Evolutionary conservation across 2,329 filamentous ascomycete species (phyloP), one percentile per base, ranked within the genome.

Genomic region (Colletotrichum viniferum): DNA sequence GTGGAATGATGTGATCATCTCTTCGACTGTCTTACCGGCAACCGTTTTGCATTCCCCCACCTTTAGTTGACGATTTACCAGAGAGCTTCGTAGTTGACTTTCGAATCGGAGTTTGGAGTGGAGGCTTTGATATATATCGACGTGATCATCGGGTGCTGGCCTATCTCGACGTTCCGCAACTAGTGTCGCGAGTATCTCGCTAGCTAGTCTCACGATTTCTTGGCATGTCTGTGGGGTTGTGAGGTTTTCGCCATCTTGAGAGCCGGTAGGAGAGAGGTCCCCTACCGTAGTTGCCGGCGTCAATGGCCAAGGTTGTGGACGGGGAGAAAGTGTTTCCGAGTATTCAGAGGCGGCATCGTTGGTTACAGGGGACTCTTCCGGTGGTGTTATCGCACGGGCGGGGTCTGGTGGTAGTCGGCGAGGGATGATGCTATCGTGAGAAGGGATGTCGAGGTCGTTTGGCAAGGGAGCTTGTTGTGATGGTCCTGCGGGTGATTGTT

Each of bases 71-170:
- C 24, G n/a, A 32, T 74, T 76, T 2, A 76, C 43, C 5, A 76
- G 28, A 28, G 52, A 64, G n/a, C 73, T 65, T 2, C 74, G 61
- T 2, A 76, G 9, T 6, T 70, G 14, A 28, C 26, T 34, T 16
- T 76, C 74, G 32, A 74, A 24, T 12, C 43, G 66, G 3, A 76
- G 74, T 4, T 70, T 61, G 16, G 61, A 43, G 28, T 66, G 58
- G 4, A 76, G 71, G 5, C 32, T 70, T 9, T 34, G 48, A 16
- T 65, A 76, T 13, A 70, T 70, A 3, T 36, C 65, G 36, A 74
- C 28, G 30, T 76, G 74, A 8, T 76, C 74, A 8, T 63, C 60
- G 2, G 34, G 16, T 12, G 73, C 18, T 48, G 43, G 43, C 18
- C 43, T 21, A 18, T 48, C 43, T 48, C 43, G 43, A 21, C 43